phyloP scores from a whole-genome alignment of 192 early-diverging fungal species.

The Umbelopsis isabellina region DNA sequence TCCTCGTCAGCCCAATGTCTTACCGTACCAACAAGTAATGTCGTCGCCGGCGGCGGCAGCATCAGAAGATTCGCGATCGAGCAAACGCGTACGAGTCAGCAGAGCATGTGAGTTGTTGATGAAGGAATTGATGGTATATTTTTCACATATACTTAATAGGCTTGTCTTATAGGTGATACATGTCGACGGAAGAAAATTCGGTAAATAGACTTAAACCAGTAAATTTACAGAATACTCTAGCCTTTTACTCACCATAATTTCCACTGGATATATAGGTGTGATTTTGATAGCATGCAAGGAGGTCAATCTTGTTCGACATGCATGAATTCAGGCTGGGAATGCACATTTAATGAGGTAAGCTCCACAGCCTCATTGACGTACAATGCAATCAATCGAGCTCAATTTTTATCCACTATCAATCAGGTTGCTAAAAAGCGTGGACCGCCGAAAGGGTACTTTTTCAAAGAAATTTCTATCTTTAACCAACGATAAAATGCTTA shows the following conservation, averaged over 20 bases:
- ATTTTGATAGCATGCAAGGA: constrained; percentile 25
- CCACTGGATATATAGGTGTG: constrained; percentile 28
- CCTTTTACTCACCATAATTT: background rate
- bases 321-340: constrained; percentile 23
- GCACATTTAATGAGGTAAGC: constrained; percentile 37
- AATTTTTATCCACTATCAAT: background rate
- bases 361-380: background rate
- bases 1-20: background rate
- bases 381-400: background rate
- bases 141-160: background rate
- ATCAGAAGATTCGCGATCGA: background rate
- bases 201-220: constrained; percentile 1
- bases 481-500: background rate
- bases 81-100: constrained; percentile 11
- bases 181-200: constrained; percentile 42
- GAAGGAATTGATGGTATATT: background rate
- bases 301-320: constrained; percentile 30
- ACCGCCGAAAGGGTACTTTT: constrained; percentile 32
- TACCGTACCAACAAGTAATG: background rate
- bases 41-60: background rate
- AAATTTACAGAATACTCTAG: background rate
- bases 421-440: constrained; percentile 39
- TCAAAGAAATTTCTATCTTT: background rate
- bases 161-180: constrained; percentile 36
- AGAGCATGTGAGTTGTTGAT: constrained; percentile 2